A percentile compares a stretch with the other conserved stretches of the same genome.
These are phyloP conservation scores for Zoysia pacifica DNA, from an alignment of 176 grass and related monocot species.

Conservation along the genomic window DNA sequence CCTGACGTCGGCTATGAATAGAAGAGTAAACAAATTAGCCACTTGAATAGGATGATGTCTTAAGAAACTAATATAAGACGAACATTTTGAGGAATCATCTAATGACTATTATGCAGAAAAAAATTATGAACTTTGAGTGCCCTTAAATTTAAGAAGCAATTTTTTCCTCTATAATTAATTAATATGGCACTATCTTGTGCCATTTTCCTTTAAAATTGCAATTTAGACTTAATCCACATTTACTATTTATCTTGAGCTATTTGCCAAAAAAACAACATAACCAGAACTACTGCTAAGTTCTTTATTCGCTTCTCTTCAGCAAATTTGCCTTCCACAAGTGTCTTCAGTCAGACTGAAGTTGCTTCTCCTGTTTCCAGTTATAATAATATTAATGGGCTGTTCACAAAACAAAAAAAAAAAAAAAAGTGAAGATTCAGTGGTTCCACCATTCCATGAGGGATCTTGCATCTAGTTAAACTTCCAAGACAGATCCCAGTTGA, in stretches of 20 bases:
- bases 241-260: background rate
- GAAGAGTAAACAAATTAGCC: background rate
- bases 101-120: background rate
- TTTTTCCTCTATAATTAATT: background rate
- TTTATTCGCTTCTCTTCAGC: no score
- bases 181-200: background rate
- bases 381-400: background rate
- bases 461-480: slow-evolving; percentile 40
- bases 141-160: background rate
- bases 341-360: background rate
- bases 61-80: background rate
- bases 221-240: background rate
- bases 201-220: background rate
- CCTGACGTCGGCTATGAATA: background rate
- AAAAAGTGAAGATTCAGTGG: slow-evolving; percentile 3
- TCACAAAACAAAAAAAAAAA: no score
- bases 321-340: background rate
- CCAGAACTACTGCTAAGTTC: no score
- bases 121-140: background rate
- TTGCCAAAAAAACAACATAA: no score
- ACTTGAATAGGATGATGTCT: no score
- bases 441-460: slow-evolving; percentile 34
- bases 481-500: slow-evolving; percentile 17
- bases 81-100: background rate
- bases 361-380: background rate